Base-by-base conservation (phyloP, 106 monocot species). In the Acorus gramineus region DNA sequence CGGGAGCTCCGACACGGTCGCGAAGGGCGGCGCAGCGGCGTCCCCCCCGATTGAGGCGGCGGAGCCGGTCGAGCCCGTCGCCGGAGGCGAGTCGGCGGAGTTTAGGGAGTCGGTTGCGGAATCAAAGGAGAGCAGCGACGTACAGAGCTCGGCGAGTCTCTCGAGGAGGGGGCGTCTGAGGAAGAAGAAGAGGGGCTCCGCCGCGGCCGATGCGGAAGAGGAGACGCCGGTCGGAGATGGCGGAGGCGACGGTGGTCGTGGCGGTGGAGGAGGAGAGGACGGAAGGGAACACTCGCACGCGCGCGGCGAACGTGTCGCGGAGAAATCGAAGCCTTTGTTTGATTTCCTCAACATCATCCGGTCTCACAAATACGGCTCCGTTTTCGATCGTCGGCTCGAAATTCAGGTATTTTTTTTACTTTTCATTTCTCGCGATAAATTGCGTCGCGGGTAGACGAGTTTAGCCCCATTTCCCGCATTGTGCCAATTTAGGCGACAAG, bases 141-240 rank as follows among this genome's bases (percentile, higher is more conserved):
- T 82, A 14, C 96, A 96, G 75, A 98, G 96, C 81, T 98, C 91
- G 4, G 87, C 72, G 2, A 90, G 85, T 63, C 80, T 87, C 3
- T 80, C 83, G n/a, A 53, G 52, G n/a, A 65, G 73, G 1, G 81
- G 81, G 42, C 76, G 78, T 7, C 28, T 47, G 8, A 9, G 69
- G 7, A 55, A 62, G 49, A 46, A 70, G 69, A 66, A 53, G 58
- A 66, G 54, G 46, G 48, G 8, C 4, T 52, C 59, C 44, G 77
- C 45, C 56, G 66, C 47, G 63, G 0, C 55, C 62, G 3, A 46
- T 54, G 42, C 45, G 62, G 56, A 63, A 50, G 50, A 47, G 44
- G 10, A 56, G 9, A 13, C 11, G 3, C 7, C 44, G 49, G 66
- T 48, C 52, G 61, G 65, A 11, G 10, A 72, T 10, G 67, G 82